Percentiles rank a stretch among this genome's conserved stretches.
phyloP scores from a whole-genome alignment of 2,329 filamentous ascomycete genomes.

The Colletotrichum tabaci region DNA sequence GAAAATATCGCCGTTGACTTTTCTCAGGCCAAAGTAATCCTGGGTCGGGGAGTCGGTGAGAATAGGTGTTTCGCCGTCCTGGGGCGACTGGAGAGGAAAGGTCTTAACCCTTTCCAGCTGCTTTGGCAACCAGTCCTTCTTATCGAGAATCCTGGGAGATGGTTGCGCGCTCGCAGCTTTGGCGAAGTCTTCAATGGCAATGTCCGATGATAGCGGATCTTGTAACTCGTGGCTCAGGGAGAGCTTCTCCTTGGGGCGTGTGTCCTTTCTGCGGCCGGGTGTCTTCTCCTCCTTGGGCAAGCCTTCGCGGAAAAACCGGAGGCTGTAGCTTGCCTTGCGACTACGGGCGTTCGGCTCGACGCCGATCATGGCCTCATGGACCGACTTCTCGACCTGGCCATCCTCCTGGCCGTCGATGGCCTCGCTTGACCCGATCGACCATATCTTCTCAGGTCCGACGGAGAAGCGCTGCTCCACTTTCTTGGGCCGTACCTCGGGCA shows the following conservation, averaged over 20 bases:
- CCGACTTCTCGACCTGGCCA: constrained; percentile 76
- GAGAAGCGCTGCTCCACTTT: constrained; percentile 60
- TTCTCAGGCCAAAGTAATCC: constrained; percentile 42
- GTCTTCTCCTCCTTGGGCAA: constrained; percentile 71
- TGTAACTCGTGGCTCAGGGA: constrained; percentile 53
- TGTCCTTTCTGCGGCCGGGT: constrained; percentile 64
- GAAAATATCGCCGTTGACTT: constrained; percentile 42
- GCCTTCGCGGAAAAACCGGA: constrained; percentile 78
- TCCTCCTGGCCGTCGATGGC: constrained; percentile 61
- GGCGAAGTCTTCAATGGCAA: constrained; percentile 41
- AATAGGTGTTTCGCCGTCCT: constrained; percentile 35
- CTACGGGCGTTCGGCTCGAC: constrained; percentile 76
- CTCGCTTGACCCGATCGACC: constrained; percentile 73
- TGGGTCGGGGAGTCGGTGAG: constrained; percentile 42
- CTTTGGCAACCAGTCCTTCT: constrained; percentile 43
- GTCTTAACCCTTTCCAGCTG: constrained; percentile 37
- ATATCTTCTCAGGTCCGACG: constrained; percentile 70
- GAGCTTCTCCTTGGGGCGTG: constrained; percentile 59
- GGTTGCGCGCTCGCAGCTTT: constrained; percentile 32
- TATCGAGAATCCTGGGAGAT: constrained; percentile 44
- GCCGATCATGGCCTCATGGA: constrained; percentile 72
- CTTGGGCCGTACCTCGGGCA: constrained; percentile 52
- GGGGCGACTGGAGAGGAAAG: constrained; percentile 39
- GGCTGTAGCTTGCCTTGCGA: constrained; percentile 77
- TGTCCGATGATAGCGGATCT: constrained; percentile 31